Base-by-base conservation (phyloP, 345 rosid species). In the Citrus inodora region DNA sequence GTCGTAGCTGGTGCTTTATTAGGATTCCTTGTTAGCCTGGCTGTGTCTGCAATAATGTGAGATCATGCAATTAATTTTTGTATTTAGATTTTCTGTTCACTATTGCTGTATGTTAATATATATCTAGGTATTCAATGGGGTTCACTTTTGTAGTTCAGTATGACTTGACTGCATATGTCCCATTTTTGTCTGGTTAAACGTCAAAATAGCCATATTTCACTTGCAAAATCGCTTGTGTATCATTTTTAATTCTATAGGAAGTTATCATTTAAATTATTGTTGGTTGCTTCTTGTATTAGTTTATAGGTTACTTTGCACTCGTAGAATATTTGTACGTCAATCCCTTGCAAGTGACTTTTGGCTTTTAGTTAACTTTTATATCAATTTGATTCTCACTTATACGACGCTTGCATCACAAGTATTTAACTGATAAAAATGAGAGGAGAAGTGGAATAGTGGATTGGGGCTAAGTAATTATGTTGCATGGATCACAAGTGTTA, bases 1-100 rank as follows among this genome's bases (percentile, higher is more conserved):
- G 97, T 95, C 67, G 67, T 89, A 11, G 98, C 94, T 4, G 97
- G 98, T 28, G 95, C 91, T 60, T 80, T 93, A 17, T 75, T 95
- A 6, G 98, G 98, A 58, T 89, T 95, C 75, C 40, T 89, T 19
- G 92, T 88, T 42, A 88, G 90, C 83, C 69, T 90, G 38, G 86
- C 75, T 53, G 90, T 93, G n/a, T 70, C 83, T 80, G 51, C 79
- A 22, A 46, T 55, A 60, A 2, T 87, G 67, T 79, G 76, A 80
- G 42, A 37, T n/a, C 46, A 25, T 21, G 21, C 33, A 48, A 4
- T 11, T 42, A 46, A 4, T 11, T 4, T 13, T 7, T 28, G 5
- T 35, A 5, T 48, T 7, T 22, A 11, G 32, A 27, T 7, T 67
- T 68, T 24, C 14, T n/a, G 37, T 1, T 55, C 17, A 11, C 27